Evolutionary conservation across 768 basidiomycete species (phyloP), one percentile per base, ranked within the genome.

Genomic region (Kwoniella europaea): DNA sequence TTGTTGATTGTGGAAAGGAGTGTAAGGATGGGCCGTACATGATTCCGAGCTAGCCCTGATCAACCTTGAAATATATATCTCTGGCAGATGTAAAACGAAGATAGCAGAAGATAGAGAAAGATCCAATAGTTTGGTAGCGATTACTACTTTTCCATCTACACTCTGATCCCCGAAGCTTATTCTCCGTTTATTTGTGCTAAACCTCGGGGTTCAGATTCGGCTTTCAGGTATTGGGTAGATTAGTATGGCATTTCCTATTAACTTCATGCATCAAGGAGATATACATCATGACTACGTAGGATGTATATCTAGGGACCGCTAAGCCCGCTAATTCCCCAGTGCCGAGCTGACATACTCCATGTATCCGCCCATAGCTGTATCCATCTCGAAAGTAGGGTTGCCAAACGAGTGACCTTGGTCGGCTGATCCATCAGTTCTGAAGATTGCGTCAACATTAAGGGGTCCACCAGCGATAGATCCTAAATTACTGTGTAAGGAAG

Each of bases 111-210:
- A 55, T n/a, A 55, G n/a, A 20, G 22, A 24, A 24, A 29, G 18
- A 55, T 55, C 57, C 57, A 58, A 58, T 58, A 29, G 12, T 58
- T 15, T 58, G 57, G 57, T 58, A 24, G 57, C 27, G 57, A 58
- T 58, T 58, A 58, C 57, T 58, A 12, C n/a, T 24, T 55, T 55
- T 55, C 10, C 2, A n/a, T 24, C 54, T 24, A 7, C 57, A 35
- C 22, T 58, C 29, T 58, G 4, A 12, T 20, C 24, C 29, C 16
- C 57, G n/a, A n/a, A 16, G 16, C 2, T 13, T 15, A 58, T 27
- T 58, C 57, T 16, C 57, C 24, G 10, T 24, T 27, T 58, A 3
- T 27, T 27, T 27, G 27, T 27, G 27, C 27, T 27, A 27, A 27
- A 27, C 27, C 2, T 27, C 27, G 27, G 27, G 27, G 27, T 4